phyloP scores from a whole-genome alignment of 1,284 basidiomycete genomes.

The Hypsizygus ulmarius region DNA sequence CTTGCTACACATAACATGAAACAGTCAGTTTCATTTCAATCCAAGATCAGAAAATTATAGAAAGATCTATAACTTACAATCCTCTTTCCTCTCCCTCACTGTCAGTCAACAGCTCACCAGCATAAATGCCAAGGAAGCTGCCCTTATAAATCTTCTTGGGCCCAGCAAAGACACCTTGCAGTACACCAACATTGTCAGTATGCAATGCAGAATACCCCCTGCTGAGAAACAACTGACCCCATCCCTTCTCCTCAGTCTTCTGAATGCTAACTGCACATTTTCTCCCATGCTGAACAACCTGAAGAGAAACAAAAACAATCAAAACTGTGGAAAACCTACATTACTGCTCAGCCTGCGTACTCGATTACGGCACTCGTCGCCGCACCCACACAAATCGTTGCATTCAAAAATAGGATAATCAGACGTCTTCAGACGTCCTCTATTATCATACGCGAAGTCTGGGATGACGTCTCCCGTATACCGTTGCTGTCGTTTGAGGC shows the following conservation, averaged over 20 bases:
- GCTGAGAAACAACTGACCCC: conserved; percentile 54
- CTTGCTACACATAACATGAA: conserved; percentile 39
- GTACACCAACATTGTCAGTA: conserved; percentile 1
- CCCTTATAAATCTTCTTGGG: conserved; percentile 62
- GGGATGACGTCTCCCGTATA: conserved; percentile 33
- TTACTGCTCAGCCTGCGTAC: conserved; percentile 42
- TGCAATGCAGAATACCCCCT: not conserved
- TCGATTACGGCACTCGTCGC: conserved; percentile 77
- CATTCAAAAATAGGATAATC: conserved; percentile 84
- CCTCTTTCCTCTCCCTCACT: conserved; percentile 67
- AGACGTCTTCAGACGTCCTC: conserved; percentile 48
- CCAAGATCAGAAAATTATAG: not conserved
- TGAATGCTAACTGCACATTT: conserved; percentile 59
- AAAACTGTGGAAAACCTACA: conserved; percentile 36
- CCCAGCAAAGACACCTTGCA: conserved; percentile 69
- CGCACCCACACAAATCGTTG: conserved; percentile 79
- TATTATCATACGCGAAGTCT: conserved; percentile 68
- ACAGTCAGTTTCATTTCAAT: too few species aligned
- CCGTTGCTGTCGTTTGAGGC: conserved; percentile 55
- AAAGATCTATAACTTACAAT: conserved; percentile 40
- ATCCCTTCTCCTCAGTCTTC: conserved; percentile 74
- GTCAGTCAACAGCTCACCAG: conserved; percentile 79
- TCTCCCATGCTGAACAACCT: conserved; percentile 85
- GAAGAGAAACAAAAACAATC: conserved; percentile 4
- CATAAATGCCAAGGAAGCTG: conserved; percentile 79